These are phyloP conservation scores for Dendrobium huoshanense DNA, from an alignment of 106 monocot species.

Conservation along the genomic window DNA sequence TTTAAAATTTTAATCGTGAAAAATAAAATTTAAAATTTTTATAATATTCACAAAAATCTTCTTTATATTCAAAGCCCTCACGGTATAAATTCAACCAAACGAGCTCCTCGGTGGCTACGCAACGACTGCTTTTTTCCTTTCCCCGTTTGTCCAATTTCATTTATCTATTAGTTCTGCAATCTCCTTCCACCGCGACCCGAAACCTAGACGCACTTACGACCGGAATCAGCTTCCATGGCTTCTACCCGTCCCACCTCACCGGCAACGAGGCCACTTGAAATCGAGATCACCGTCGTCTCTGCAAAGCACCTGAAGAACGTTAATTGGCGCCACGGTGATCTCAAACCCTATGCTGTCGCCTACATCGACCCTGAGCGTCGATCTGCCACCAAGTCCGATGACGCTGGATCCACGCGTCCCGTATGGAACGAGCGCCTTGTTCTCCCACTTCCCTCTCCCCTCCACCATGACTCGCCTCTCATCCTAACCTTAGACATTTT, in stretches of 20 bases:
- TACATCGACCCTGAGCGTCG: slow-evolving; percentile 69
- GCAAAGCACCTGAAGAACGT: slow-evolving; percentile 99
- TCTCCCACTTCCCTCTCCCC: slow-evolving; percentile 43
- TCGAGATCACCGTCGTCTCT: slow-evolving; percentile 63
- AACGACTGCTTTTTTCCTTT: no score
- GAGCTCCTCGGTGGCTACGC: no score
- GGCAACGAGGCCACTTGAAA: slow-evolving; percentile 16
- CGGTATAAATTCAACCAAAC: no score
- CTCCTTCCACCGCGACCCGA: background rate
- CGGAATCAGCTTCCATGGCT: background rate
- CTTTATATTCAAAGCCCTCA: no score
- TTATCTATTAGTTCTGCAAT: no score
- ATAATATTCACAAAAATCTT: no score
- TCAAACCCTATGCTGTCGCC: slow-evolving; percentile 84
- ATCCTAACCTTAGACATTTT: slow-evolving; percentile 72
- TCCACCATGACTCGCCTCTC: slow-evolving; percentile 20
- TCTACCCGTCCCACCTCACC: slow-evolving; percentile 5
- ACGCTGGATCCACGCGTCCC: slow-evolving; percentile 54
- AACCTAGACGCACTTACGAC: background rate
- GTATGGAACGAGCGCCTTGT: slow-evolving; percentile 89
- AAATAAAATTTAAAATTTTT: no score
- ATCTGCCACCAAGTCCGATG: slow-evolving; percentile 78
- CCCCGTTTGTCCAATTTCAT: no score
- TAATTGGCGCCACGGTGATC: slow-evolving; percentile 88
- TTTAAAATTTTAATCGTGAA: no score